Conservation (phyloP, 148 eudicot genomes). For the Camellia japonica region DNA sequence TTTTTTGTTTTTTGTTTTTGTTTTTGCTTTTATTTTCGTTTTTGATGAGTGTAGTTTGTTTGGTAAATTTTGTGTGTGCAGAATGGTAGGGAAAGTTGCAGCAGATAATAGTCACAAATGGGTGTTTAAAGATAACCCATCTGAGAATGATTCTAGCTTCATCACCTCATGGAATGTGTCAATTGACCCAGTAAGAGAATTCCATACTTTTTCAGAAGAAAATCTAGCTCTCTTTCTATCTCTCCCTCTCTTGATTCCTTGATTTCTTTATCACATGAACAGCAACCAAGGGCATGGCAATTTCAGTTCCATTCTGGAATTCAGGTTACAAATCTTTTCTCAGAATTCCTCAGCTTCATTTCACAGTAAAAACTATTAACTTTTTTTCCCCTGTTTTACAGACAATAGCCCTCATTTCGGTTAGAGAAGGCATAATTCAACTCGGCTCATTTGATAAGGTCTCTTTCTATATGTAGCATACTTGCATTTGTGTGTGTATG, state of each 20-base stretch:
- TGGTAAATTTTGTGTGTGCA: constrained; percentile 13
- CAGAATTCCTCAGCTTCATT: background rate
- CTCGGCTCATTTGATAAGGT: constrained; percentile 57
- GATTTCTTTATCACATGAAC: background rate
- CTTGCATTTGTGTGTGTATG: background rate
- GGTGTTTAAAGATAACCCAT: constrained; percentile 47
- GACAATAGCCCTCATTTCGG: constrained; percentile 52
- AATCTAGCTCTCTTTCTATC: background rate
- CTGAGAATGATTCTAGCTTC: constrained; percentile 41
- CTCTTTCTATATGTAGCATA: background rate
- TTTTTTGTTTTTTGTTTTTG: background rate
- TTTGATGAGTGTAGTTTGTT: background rate
- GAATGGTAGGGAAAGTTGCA: constrained; percentile 53
- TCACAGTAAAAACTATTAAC: background rate
- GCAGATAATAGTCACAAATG: constrained; percentile 56
- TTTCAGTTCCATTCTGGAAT: constrained; percentile 42
- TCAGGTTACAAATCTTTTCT: constrained; percentile 24
- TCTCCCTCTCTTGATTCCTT: background rate
- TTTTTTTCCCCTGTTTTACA: constrained; percentile 15
- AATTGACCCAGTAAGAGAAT: constrained; percentile 43
- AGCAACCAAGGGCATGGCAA: constrained; percentile 56
- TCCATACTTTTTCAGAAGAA: background rate
- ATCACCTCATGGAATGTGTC: constrained; percentile 45
- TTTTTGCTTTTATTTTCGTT: background rate
- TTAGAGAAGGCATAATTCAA: constrained; percentile 48